Evolutionary conservation across 164 flowering plant species (phyloP), one percentile per base, ranked within the genome.

Genomic region (Hamamelis virginiana): DNA sequence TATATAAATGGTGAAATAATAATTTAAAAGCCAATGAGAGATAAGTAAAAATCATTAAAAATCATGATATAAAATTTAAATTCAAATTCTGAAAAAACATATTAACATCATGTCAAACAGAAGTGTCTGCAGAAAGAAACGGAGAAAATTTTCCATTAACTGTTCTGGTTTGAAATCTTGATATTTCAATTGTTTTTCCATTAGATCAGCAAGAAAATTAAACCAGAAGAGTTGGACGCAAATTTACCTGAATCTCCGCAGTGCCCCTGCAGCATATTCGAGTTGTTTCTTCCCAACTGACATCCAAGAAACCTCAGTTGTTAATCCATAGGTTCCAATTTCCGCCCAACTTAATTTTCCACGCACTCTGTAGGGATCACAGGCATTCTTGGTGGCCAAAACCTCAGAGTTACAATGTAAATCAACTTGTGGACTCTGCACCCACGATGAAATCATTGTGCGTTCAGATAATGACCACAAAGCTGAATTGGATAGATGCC

Each of bases 251-350:
- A 87, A 91, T 64, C 72, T 83, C 64, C 87, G 80, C 9, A 91
- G 73, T 52, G 88, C 91, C 44, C 87, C 93, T 28, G 93, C 82
- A 66, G 93, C 96, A 81, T 85, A 87, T 73, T 88, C 91, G 18
- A 91, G 76, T 62, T 89, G 86, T 68, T 85, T 79, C 80, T 87
- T 85, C 63, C 89, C 93, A 69, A 91, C 91, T 33, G 90, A 88
- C 91, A 91, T 87, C 90, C 91, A 87, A 67, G 91, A 88, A 74
- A 91, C 91, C 76, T 88, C 93, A 65, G 71, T 68, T 62, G 88
- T 88, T 38, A 61, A 78, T 22, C 86, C 76, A 66, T 91, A 91
- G 62, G 50, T 82, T 69, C 96, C 96, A 60, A 87, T 83, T 50
- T 87, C 87, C 25, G 79, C 86, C 93, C 90, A 91, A 67, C 89